A percentile compares a stretch with the other conserved stretches of the same genome.
Conservation (phyloP, 23 red algal genomes). For the Gracilaria gracilis region DNA sequence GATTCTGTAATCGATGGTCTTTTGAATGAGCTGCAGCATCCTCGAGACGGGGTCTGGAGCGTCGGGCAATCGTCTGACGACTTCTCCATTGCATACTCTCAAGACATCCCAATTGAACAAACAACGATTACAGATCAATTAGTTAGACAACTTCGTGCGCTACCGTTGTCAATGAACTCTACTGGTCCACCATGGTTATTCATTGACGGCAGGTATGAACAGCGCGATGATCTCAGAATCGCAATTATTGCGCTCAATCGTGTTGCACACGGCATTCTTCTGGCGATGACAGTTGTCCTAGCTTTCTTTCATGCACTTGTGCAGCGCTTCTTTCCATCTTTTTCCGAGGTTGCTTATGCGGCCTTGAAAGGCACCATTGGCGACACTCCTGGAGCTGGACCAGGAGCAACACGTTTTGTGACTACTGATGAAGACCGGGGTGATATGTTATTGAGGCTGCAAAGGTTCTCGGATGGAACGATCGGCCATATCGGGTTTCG, state of each 20-base stretch:
- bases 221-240: neutral
- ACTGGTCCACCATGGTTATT: conserved; percentile 2
- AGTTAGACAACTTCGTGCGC: neutral
- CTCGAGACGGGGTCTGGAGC: neutral
- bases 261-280: neutral
- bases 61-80: neutral
- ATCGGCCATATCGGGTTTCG: no score
- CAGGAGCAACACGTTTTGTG: no score
- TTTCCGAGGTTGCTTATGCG: no score
- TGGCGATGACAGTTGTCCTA: neutral
- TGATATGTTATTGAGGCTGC: no score
- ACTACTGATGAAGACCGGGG: no score
- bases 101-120: neutral
- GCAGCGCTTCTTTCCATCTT: no score
- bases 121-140: neutral
- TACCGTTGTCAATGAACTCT: conserved; percentile 3
- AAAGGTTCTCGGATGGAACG: no score
- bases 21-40: neutral
- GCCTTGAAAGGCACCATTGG: no score
- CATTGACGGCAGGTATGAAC: neutral
- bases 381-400: no score
- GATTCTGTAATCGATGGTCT: neutral
- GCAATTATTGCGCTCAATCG: neutral
- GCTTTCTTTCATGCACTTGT: no score
- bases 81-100: neutral